These are phyloP conservation scores for Eucalyptus guilfoylei DNA, from an alignment of 345 rosid genomes.

Conservation along the genomic window DNA sequence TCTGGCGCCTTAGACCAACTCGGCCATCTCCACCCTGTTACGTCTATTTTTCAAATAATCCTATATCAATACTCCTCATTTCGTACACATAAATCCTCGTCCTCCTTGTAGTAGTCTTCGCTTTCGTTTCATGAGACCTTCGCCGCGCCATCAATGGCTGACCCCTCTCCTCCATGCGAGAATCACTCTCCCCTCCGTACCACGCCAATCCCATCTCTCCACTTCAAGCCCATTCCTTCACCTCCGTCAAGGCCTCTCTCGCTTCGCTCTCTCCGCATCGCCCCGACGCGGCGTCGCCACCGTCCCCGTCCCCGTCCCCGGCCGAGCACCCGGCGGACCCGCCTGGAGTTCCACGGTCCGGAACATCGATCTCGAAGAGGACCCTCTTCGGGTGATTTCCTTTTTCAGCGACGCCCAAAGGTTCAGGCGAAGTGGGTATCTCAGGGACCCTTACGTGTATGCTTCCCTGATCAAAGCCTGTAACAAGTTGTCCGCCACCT, in stretches of 20 bases:
- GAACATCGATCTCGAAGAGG: not conserved
- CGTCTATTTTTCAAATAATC: accelerated
- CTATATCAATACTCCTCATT: accelerated
- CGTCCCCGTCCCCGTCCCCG: not conserved
- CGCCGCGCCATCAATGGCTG: not conserved
- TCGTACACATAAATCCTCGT: not conserved
- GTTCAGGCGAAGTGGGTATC: not conserved
- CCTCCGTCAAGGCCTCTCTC: not conserved
- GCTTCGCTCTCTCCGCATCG: not conserved
- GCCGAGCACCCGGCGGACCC: not conserved
- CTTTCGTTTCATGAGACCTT: not conserved
- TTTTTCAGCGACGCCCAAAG: not conserved
- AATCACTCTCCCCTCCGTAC: not conserved
- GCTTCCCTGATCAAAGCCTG: constrained; percentile 12
- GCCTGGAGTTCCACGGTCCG: not conserved
- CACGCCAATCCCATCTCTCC: not conserved
- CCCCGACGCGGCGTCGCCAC: not conserved
- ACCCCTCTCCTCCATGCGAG: not conserved
- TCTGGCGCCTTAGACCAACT: constrained; percentile 99
- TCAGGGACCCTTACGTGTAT: not conserved
- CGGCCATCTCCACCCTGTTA: constrained; percentile 72
- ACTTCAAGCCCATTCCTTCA: not conserved
- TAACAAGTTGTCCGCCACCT: not conserved
- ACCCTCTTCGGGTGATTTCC: not conserved
- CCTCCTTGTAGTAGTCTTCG: not conserved